Base-by-base conservation (phyloP, 2,329 filamentous ascomycete genomes). In the Aureobasidium sp. region DNA sequence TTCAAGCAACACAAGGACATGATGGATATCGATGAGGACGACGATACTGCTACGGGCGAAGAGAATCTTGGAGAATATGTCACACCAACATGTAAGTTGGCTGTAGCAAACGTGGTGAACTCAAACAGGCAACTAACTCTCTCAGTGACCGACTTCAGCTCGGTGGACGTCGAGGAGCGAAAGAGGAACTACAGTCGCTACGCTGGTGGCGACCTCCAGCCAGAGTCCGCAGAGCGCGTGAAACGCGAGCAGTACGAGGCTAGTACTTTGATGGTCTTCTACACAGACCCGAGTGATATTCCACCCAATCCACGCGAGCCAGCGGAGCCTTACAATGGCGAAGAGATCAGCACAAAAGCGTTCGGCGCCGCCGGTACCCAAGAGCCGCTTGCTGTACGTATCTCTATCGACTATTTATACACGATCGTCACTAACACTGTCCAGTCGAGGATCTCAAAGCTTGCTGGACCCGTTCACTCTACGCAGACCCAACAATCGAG, bases 21-120 rank as follows among this genome's bases (percentile, higher is more conserved):
- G 78, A 85, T 87, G 48, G 82, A 84, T 2, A 82, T 86, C 0
- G 82, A 86, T 12, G 84, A 84, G 29, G 84, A 86, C 13, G 84
- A 87, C 32, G 84, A 87, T 0, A 48, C 10, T 51, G 57, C 57
- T 42, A 82, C 62, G 77, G 82, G 56, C 84, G 85, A 77, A 44
- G 77, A 79, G 26, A 82, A 82, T 15, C 26, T 66, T 23, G 47
- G 61, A 42, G 52, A 63, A n/a, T 64, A 64, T 50, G 44, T 20
- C 36, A 29, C 50, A 20, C 64, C 64, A 23, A 47, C 36, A 12
- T 29, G 47, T 47, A 55, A 61, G 59, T 36, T 13, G 36, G 59
- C 29, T 39, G 12, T 8, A 17, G 20, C 26, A 26, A n/a, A 17
- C 23, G 26, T 44, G 39, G 1, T 5, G 5, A 4, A 17, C 2